Base-by-base conservation (phyloP, 2,329 filamentous ascomycete genomes). In the Cucurbitaria berberidis region DNA sequence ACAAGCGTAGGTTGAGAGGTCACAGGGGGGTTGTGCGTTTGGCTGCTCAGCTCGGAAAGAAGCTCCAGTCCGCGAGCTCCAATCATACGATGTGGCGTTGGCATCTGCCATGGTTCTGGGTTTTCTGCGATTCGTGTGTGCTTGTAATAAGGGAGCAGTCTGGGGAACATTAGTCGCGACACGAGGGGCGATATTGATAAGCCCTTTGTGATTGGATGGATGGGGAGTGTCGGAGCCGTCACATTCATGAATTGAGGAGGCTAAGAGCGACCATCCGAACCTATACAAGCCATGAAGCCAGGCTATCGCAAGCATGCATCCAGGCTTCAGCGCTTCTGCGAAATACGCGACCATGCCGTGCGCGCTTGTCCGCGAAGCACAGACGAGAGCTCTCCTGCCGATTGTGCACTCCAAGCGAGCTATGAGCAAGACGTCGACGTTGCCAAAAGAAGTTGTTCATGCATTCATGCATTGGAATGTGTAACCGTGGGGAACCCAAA, bases 61-160 rank as follows among this genome's bases (percentile, higher is more conserved):
- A 30, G 41, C 39, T 18, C 22, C 30, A 16, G 11, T n/a, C 32
- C 9, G 1, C 26, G 30, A 26, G 26, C 8, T 29, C 55, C 55
- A 60, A 58, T 58, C n/a, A 45, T 15, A 26, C n/a, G 6, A 27
- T 15, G 48, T 55, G 47, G 55, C 46, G 51, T 27, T 35, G 15
- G 30, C 39, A 18, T 10, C 45, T 7, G 30, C 41, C 44, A 44
- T 32, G 44, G 38, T 39, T 29, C 27, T 26, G 46, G 38, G 13
- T 19, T 30, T 27, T 42, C 13, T 10, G 32, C 49, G 55, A 60
- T 19, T 60, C 58, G 49, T 59, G 46, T 38, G 26, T 18, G 21
- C 13, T 21, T 22, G 29, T 43, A 29, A 13, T 30, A 48, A 46
- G 26, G 22, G 22, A 22, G 22, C 44, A 39, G 42, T 48, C 38